Base-by-base conservation (phyloP, 192 early-diverging fungal genomes). In the Umbelopsis vinacea region DNA sequence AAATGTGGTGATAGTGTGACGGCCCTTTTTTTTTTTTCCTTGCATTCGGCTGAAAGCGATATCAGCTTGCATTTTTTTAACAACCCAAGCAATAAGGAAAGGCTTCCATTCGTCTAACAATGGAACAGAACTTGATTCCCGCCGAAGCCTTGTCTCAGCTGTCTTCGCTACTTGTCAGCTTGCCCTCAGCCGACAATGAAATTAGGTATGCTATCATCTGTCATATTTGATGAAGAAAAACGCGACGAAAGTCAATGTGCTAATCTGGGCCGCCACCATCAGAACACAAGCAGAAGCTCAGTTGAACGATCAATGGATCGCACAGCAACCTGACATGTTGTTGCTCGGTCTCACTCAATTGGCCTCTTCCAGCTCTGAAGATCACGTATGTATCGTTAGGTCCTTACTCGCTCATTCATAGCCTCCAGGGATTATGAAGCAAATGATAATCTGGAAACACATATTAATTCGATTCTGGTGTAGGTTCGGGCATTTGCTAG, bases 251-350 rank as follows among this genome's bases (percentile, higher is more conserved):
- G 37, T 52, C 43, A 38, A 29, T 52, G 66, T 26, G 50, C 12
- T 47, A 22, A 46, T 24, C 46, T 35, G 33, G n/a, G 40, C 15
- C 26, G n/a, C 5, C 52, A 81, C 22, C 26, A 29, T 12, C 52
- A 84, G 87, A 66, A 60, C 82, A 35, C 63, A 66, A 12, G 87
- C 87, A 19, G 87, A 88, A 68, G 52, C 67, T 24, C 79, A 81
- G 48, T 80, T 88, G 48, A 85, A 86, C 52, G 82, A 81, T 35
- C 82, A 85, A 48, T 88, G 87, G 87, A 77, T 88, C 24, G 57
- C 75, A 52, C 77, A 76, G 52, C 75, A 78, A 46, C 85, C 87
- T 7, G 83, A 86, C 50, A 63, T 84, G 21, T 74, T 86, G 2
- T 66, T 88, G 26, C 46, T 79, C 40, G 84, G 83, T 53, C 78